Conservation (phyloP, 2,329 filamentous ascomycete species). For the Zymoseptoria pseudotritici region DNA sequence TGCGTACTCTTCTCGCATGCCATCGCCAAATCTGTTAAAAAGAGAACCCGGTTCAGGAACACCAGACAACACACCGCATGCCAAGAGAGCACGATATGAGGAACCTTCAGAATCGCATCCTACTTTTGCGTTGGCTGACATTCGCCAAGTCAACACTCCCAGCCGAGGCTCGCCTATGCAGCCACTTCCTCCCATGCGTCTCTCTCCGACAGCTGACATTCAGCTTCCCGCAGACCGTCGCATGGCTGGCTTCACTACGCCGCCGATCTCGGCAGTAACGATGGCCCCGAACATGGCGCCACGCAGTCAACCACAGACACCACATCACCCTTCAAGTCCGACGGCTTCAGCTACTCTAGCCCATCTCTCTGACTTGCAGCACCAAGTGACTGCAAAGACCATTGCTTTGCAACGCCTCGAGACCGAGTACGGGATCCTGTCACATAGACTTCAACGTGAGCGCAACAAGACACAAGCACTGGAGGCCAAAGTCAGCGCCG, state of each 20-base stretch:
- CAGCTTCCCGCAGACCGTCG: neutral
- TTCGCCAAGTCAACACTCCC: neutral
- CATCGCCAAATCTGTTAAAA: neutral
- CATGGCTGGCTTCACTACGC: neutral
- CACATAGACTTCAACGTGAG: conserved; percentile 46
- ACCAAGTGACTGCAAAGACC: conserved; percentile 48
- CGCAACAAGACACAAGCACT: conserved; percentile 44
- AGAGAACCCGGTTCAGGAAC: neutral
- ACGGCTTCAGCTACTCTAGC: conserved; percentile 24
- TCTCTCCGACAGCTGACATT: neutral
- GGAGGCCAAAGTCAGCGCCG: conserved; percentile 44
- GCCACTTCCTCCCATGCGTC: neutral
- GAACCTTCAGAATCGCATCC: neutral
- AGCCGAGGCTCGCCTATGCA: neutral
- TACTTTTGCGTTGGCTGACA: neutral
- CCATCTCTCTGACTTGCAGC: conserved; percentile 45
- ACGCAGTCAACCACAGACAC: neutral
- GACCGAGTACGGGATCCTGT: conserved; percentile 46
- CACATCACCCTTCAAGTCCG: neutral
- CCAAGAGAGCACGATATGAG: neutral
- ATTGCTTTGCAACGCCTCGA: conserved; percentile 47
- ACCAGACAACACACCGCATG: neutral
- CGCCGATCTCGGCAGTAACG: neutral
- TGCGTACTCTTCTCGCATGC: neutral
- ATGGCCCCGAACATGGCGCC: neutral